These are phyloP conservation scores for Apostasia ramifera DNA, from an alignment of 106 monocot species.

Conservation along the genomic window DNA sequence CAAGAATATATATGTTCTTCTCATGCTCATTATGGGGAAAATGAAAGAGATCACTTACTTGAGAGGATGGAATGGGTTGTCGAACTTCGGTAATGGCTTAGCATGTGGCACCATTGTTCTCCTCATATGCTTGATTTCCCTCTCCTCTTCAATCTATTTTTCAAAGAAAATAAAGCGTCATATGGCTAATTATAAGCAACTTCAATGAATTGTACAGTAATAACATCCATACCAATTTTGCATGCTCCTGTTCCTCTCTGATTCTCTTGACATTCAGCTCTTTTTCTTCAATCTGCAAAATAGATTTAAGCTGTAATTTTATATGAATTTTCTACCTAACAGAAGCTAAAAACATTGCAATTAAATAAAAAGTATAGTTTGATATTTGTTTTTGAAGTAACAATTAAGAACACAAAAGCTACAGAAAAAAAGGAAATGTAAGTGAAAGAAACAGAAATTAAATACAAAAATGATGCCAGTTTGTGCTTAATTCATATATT, in stretches of 20 bases:
- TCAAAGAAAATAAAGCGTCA: not conserved
- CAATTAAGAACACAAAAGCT: no score
- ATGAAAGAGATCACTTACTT: conserved; percentile 36
- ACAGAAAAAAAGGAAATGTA: no score
- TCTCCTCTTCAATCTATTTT: conserved; percentile 82
- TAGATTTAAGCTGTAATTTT: not conserved
- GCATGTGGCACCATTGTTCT: conserved; percentile 87
- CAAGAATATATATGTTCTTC: not conserved
- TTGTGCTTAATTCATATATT: no score
- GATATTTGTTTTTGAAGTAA: no score
- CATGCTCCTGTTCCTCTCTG: conserved; percentile 74
- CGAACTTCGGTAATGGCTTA: conserved; percentile 70
- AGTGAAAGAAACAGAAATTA: no score
- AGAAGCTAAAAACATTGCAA: no score
- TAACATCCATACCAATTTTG: conserved; percentile 40
- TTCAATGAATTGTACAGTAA: not conserved
- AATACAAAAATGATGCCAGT: no score
- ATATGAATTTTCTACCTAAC: no score
- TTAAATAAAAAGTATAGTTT: no score
- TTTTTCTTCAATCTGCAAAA: conserved; percentile 71
- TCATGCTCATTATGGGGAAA: not conserved
- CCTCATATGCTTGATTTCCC: conserved; percentile 79
- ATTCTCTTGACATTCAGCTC: conserved; percentile 64
- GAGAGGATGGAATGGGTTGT: conserved; percentile 70
- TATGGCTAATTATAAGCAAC: not conserved